Conservation (phyloP, 2,329 filamentous ascomycete species). For the Botryotinia narcissicola region DNA sequence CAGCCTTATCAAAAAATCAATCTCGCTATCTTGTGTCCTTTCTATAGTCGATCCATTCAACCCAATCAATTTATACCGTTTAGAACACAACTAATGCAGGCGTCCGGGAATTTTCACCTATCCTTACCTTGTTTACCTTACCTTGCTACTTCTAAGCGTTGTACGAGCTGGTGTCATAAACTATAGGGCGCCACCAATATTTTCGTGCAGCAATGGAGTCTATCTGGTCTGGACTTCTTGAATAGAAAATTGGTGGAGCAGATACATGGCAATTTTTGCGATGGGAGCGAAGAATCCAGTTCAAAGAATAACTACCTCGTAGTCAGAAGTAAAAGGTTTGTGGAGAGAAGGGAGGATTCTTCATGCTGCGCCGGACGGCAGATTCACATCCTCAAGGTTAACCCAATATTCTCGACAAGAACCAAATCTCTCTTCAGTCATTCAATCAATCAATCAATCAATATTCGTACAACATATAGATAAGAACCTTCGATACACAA, state of each 20-base stretch:
- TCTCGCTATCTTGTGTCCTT: neutral
- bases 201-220: neutral
- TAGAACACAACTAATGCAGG: neutral
- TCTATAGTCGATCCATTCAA: neutral
- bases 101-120: neutral
- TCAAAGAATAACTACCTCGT: neutral
- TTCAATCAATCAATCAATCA: neutral
- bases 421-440: neutral
- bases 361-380: neutral
- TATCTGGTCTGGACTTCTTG: neutral
- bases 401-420: neutral
- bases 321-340: neutral
- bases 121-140: neutral
- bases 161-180: neutral
- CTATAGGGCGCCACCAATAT: neutral
- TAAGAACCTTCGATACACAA: neutral
- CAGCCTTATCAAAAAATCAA: neutral
- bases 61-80: neutral
- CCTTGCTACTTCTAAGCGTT: neutral
- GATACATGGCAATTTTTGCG: neutral
- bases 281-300: neutral
- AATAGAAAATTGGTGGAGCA: neutral
- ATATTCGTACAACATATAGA: neutral
- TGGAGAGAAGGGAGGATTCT: neutral
- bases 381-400: neutral